Conservation (phyloP, 345 rosid species). For the Euphorbia lathyris region DNA sequence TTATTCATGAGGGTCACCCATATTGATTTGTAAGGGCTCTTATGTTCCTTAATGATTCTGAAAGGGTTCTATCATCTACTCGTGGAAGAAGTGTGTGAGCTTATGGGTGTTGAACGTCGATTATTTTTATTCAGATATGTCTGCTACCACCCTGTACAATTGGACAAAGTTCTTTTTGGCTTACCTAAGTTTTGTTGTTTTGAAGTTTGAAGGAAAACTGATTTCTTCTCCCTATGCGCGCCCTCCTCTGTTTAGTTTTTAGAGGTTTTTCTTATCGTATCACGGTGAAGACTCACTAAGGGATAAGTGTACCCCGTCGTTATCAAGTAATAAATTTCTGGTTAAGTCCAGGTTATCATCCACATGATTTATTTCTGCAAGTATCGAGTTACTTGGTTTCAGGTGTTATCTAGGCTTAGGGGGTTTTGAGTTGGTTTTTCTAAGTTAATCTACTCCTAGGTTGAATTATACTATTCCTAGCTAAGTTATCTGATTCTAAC, state of each 20-base stretch:
- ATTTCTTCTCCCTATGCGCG: background rate
- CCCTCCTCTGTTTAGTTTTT: background rate
- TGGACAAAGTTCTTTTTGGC: background rate
- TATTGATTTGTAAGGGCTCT: background rate
- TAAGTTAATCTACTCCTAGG: too few relatives aligned
- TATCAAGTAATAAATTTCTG: too few relatives aligned
- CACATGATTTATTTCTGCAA: too few relatives aligned
- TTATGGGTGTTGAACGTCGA: background rate
- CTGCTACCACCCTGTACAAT: background rate
- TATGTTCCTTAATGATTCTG: background rate
- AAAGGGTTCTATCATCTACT: background rate
- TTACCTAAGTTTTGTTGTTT: background rate
- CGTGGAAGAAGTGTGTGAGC: background rate
- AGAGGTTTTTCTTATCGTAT: background rate
- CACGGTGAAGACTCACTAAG: too few relatives aligned
- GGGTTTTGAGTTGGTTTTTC: too few relatives aligned
- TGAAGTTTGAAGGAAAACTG: background rate
- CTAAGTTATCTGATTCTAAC: too few relatives aligned
- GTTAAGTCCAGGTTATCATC: too few relatives aligned
- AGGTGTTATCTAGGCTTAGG: too few relatives aligned
- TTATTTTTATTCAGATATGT: too few relatives aligned
- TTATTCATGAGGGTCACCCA: background rate
- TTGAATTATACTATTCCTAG: too few relatives aligned
- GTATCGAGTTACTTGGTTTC: too few relatives aligned
- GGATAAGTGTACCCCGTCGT: too few relatives aligned